These are phyloP conservation scores for Protea cynaroides DNA, from an alignment of 164 flowering plant genomes.

Conservation along the genomic window DNA sequence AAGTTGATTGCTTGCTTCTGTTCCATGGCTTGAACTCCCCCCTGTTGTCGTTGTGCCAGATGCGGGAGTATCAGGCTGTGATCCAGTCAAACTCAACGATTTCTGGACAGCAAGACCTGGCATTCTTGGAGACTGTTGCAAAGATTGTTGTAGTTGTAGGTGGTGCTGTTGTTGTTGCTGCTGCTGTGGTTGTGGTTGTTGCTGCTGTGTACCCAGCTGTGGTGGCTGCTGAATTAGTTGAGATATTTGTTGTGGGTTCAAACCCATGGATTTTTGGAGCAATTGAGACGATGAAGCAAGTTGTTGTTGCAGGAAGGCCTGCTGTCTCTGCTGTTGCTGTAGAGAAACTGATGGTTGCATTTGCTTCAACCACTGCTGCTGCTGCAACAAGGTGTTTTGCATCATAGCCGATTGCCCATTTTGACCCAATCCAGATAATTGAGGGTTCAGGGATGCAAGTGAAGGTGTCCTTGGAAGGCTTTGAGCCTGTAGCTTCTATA, in stretches of 20 bases:
- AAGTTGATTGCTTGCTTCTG: slow-evolving; percentile 81
- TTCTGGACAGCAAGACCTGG: slow-evolving; percentile 60
- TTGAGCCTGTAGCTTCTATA: slow-evolving; percentile 57
- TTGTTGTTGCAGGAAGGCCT: slow-evolving; percentile 62
- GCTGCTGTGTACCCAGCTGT: slow-evolving; percentile 23
- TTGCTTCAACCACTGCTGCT: slow-evolving; percentile 84
- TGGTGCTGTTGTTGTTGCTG: slow-evolving; percentile 37
- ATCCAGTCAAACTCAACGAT: slow-evolving; percentile 78
- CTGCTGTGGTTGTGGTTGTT: slow-evolving; percentile 24
- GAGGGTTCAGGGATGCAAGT: slow-evolving; percentile 63
- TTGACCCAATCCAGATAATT: slow-evolving; percentile 67
- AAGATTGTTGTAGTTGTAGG: slow-evolving; percentile 24
- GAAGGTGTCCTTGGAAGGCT: slow-evolving; percentile 55
- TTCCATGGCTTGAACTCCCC: slow-evolving; percentile 94
- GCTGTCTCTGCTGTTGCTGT: slow-evolving; percentile 55
- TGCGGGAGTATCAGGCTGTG: slow-evolving; percentile 88
- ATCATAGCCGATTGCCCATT: slow-evolving; percentile 66
- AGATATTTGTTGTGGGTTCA: slow-evolving; percentile 56
- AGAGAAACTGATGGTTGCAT: slow-evolving; percentile 60
- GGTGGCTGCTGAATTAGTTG: slow-evolving; percentile 29
- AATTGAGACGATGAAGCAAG: slow-evolving; percentile 54
- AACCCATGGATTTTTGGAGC: slow-evolving; percentile 46
- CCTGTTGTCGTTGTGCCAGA: slow-evolving; percentile 88
- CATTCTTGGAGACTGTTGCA: slow-evolving; percentile 70
- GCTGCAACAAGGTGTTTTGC: slow-evolving; percentile 66